Evolutionary conservation across 148 eudicot species (phyloP).

Genomic region (Camellia granthamiana): DNA sequence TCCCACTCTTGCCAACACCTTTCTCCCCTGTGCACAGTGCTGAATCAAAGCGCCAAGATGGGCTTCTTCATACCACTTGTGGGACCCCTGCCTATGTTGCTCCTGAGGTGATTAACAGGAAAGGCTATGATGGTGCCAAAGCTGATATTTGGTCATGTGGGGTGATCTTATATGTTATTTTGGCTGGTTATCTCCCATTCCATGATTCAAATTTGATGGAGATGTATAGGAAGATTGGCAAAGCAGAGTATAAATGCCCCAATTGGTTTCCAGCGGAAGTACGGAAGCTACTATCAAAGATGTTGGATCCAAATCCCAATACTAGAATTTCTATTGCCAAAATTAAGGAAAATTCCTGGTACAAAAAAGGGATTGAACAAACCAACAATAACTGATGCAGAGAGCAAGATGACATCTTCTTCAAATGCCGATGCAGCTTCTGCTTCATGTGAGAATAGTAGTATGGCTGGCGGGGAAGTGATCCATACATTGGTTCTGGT

Average conservation of each 20-base stretch:
- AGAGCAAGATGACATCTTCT: conserved; percentile 9
- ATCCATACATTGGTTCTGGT: conserved; percentile 66
- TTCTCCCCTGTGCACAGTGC: conserved; percentile 97
- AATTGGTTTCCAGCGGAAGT: conserved; percentile 50
- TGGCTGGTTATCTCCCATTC: conserved; percentile 90
- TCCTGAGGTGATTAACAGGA: conserved; percentile 66
- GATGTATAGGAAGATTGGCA: conserved; percentile 77
- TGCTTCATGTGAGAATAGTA: conserved; percentile 27
- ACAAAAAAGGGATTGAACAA: conserved; percentile 37
- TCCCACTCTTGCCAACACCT: conserved; percentile 80
- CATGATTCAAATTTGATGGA: conserved; percentile 76
- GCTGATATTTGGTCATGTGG: conserved; percentile 95
- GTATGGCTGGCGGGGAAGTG: conserved; percentile 48
- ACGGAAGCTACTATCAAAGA: conserved; percentile 41
- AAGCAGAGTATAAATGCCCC: conserved; percentile 63
- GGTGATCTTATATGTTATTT: conserved; percentile 67
- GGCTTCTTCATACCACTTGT: conserved; percentile 75
- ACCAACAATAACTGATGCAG: conserved; percentile 21
- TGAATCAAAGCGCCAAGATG: conserved; percentile 68
- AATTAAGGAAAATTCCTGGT: conserved; percentile 63
- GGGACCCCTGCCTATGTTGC: conserved; percentile 95
- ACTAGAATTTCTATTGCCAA: conserved; percentile 58
- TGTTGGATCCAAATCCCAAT: conserved; percentile 67
- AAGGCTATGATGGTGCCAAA: conserved; percentile 81
- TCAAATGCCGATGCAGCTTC: conserved; percentile 30